A percentile compares a stretch with the other conserved stretches of the same genome.
Evolutionary conservation across 257 asterid species (phyloP).

Genomic region (Hygrophila difformis): DNA sequence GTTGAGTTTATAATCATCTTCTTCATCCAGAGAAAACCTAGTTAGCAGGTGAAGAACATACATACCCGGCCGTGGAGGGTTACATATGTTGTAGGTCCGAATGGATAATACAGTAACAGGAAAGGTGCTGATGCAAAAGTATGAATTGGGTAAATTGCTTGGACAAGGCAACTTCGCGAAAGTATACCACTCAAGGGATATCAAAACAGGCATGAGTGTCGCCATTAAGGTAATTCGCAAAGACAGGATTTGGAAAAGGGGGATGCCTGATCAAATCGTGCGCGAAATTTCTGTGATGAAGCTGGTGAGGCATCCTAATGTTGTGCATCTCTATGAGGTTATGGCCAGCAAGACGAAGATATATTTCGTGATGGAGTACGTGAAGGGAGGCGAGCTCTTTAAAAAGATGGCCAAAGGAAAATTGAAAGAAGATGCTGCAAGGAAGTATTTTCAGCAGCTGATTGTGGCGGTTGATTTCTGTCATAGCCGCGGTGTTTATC

Average conservation of each 20-base stretch:
- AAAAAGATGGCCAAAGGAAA: slow-evolving; percentile 33
- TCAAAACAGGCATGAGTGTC: slow-evolving; percentile 39
- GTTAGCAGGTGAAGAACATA: too few species aligned
- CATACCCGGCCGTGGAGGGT: too few species aligned
- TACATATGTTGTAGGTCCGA: background rate
- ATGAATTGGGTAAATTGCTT: slow-evolving; percentile 68
- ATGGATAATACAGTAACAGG: slow-evolving; percentile 59
- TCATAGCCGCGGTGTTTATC: slow-evolving; percentile 47
- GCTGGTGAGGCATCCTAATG: slow-evolving; percentile 39
- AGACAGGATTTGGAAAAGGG: slow-evolving; percentile 33
- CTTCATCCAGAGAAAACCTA: too few species aligned
- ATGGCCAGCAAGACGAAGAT: slow-evolving; percentile 45
- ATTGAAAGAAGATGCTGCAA: slow-evolving; percentile 33
- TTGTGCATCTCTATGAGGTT: slow-evolving; percentile 47
- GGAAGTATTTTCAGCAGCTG: slow-evolving; percentile 38
- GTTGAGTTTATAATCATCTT: too few species aligned
- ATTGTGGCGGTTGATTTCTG: slow-evolving; percentile 41
- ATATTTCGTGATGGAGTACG: slow-evolving; percentile 42
- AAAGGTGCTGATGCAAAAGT: slow-evolving; percentile 44
- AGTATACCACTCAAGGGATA: slow-evolving; percentile 59
- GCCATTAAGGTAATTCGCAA: slow-evolving; percentile 71
- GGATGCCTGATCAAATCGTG: slow-evolving; percentile 42
- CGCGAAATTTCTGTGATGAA: slow-evolving; percentile 41
- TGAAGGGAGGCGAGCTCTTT: slow-evolving; percentile 44
- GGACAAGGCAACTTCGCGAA: slow-evolving; percentile 95